phyloP scores from a whole-genome alignment of 768 basidiomycete species.

The Paxillus rubicundulus region DNA sequence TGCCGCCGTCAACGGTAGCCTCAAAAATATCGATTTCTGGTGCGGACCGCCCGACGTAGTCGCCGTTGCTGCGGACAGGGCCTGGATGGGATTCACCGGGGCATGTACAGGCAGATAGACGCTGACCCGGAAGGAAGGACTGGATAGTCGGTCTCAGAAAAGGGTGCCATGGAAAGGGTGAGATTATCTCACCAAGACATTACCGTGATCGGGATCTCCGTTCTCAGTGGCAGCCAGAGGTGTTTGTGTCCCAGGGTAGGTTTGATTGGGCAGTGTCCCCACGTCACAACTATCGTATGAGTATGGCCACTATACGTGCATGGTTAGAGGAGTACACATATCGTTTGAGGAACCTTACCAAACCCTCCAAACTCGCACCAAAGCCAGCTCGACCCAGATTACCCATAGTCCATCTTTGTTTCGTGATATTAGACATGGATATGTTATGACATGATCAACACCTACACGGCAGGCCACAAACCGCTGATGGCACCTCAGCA shows the following conservation, averaged over 20 bases:
- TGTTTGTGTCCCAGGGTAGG: constrained; percentile 40
- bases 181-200: constrained; percentile 19
- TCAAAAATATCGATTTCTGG: constrained; percentile 64
- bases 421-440: constrained; percentile 6
- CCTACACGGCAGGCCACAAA: constrained; percentile 49
- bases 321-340: constrained; percentile 4
- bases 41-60: constrained; percentile 50
- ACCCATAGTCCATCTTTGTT: constrained; percentile 51
- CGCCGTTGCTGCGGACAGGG: constrained; percentile 46
- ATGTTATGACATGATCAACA: background rate
- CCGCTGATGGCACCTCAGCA: constrained; percentile 29
- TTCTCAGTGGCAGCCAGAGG: constrained; percentile 45
- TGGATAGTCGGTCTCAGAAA: constrained; percentile 8
- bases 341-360: constrained; percentile 41
- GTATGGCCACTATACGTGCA: constrained; percentile 45
- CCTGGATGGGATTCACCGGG: constrained; percentile 57
- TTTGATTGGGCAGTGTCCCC: constrained; percentile 77
- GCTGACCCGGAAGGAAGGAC: constrained; percentile 56
- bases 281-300: constrained; percentile 67
- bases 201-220: constrained; percentile 36
- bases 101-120: constrained; percentile 59
- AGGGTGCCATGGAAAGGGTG: background rate
- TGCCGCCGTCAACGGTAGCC: constrained; percentile 35
- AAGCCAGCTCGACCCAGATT: constrained; percentile 52
- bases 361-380: constrained; percentile 58